Conservation (phyloP, 257 asterid species). For the Nicotiana tabacum region DNA sequence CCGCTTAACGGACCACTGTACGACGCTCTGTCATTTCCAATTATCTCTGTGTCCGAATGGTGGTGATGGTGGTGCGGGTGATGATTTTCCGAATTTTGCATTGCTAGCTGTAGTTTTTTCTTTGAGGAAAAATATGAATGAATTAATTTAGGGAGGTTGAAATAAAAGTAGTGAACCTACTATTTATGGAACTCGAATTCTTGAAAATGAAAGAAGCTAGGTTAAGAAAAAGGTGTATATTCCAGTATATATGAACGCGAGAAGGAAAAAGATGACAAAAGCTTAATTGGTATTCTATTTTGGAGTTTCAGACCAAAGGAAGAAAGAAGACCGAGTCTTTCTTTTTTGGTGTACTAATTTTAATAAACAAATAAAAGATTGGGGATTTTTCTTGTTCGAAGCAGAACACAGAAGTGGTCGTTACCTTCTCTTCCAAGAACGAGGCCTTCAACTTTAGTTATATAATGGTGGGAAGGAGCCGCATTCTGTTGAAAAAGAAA, state of each 20-base stretch:
- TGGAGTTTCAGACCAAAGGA: not conserved
- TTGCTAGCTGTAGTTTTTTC: not conserved
- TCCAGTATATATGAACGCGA: not conserved
- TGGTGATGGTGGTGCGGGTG: constrained; percentile 33
- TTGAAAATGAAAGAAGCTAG: not conserved
- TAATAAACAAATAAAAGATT: constrained; percentile 2
- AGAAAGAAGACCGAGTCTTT: not conserved
- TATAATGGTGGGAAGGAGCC: not conserved
- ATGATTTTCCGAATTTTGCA: constrained; percentile 42
- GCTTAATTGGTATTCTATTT: not conserved
- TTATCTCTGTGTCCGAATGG: constrained; percentile 59
- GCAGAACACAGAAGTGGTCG: not conserved
- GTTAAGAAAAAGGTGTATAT: not conserved
- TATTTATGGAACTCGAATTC: not conserved
- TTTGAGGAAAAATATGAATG: not conserved
- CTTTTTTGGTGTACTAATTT: not conserved
- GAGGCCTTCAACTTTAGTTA: not conserved
- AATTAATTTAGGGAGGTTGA: not conserved
- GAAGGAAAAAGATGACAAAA: not conserved
- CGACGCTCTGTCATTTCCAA: constrained; percentile 33
- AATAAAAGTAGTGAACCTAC: not conserved
- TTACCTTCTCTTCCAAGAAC: not conserved
- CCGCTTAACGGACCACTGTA: constrained; percentile 67
- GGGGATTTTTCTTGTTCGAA: not conserved
- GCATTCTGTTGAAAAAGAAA: not conserved